A percentile compares a stretch with the other conserved stretches of the same genome.
Evolutionary conservation across 306 rosid genomes (phyloP).

Genomic region (Benincasa hispida): DNA sequence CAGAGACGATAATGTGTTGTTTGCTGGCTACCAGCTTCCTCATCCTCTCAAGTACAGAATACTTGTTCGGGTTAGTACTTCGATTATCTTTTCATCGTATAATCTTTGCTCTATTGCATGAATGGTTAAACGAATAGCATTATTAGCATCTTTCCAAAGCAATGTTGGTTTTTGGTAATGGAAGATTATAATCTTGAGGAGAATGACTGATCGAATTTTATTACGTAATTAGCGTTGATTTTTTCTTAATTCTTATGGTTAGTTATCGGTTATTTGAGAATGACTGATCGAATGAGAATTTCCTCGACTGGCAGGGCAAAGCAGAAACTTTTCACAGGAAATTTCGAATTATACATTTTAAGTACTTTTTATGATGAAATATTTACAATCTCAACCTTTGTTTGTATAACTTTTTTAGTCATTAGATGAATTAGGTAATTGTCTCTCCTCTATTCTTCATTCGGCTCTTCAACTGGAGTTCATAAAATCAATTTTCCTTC

Average conservation of each 20-base stretch:
- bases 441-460: neutral
- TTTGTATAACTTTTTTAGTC: neutral
- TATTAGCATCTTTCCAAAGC: neutral
- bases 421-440: neutral
- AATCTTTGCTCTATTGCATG: neutral
- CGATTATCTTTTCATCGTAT: no score
- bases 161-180: neutral
- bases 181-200: neutral
- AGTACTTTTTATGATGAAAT: neutral
- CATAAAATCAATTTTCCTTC: neutral
- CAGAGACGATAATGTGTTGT: constrained; percentile 67
- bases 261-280: neutral
- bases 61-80: constrained; percentile 54
- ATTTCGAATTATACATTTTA: neutral
- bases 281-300: neutral
- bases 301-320: neutral
- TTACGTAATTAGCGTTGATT: no score
- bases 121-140: neutral
- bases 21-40: constrained; percentile 90
- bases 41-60: constrained; percentile 94
- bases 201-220: neutral
- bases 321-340: neutral
- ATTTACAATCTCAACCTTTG: neutral
- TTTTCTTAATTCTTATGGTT: no score
- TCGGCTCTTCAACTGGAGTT: neutral